phyloP scores from a whole-genome alignment of 352 stramenopile genomes.

The Globisporangium cystogenes region DNA sequence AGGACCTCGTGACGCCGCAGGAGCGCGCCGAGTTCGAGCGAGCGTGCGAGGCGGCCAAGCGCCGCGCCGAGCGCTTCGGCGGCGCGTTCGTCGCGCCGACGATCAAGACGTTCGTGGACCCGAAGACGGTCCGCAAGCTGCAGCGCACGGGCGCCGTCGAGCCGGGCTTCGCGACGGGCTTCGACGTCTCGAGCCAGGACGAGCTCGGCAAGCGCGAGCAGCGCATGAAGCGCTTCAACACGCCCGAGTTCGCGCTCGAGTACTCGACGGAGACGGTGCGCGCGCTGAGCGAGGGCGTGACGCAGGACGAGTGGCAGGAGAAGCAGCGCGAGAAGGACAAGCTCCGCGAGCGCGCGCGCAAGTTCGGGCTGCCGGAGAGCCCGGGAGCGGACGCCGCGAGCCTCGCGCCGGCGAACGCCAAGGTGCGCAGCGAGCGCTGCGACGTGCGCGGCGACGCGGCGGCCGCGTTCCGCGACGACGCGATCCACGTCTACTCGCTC shows the following conservation, averaged over 20 bases:
- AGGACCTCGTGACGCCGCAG: constrained; percentile 50
- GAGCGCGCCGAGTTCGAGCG: constrained; percentile 46
- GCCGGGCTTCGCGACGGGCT: constrained; percentile 60
- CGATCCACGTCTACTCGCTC: constrained; percentile 79
- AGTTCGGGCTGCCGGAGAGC: constrained; percentile 50
- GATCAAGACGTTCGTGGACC: constrained; percentile 77
- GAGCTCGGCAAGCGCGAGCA: constrained; percentile 62
- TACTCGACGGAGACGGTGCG: constrained; percentile 58
- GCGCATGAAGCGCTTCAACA: constrained; percentile 80
- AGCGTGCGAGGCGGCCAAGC: constrained; percentile 35
- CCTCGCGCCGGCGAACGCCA: constrained; percentile 36
- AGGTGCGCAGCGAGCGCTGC: constrained; percentile 56
- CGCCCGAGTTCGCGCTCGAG: constrained; percentile 62
- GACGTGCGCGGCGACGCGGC: constrained; percentile 41
- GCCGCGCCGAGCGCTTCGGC: constrained; percentile 64
- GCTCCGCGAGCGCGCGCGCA: constrained; percentile 54
- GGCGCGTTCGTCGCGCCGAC: constrained; percentile 48
- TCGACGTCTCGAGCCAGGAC: constrained; percentile 61
- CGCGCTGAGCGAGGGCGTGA: constrained; percentile 54
- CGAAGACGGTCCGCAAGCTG: constrained; percentile 65
- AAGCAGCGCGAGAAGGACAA: constrained; percentile 59
- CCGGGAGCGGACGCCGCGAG: constrained; percentile 19
- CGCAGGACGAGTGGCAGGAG: constrained; percentile 64
- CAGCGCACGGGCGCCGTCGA: constrained; percentile 62
- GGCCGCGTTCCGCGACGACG: constrained; percentile 50